Evolutionary conservation across 106 monocot genomes (phyloP), one percentile per base, ranked within the genome.

Genomic region (Acanthochlamys bracteata): DNA sequence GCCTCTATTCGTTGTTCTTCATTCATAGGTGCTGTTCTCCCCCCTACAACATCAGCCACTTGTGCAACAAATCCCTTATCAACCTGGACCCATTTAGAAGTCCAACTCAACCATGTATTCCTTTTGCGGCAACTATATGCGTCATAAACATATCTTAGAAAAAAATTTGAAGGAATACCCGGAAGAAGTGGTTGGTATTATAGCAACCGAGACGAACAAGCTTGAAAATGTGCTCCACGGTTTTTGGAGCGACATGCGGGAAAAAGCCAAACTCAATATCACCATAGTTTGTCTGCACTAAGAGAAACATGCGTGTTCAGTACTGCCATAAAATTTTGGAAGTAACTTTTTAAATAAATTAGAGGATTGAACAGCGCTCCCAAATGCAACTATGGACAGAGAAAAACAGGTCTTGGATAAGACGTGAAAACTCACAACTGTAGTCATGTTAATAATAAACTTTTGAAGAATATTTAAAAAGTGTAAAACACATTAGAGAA

Each of bases 21-120:
- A 76, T 91, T 98, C 91, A 98, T 81, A 33, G 88, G 80, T 68
- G 91, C 88, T 19, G 77, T 82, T 87, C 96, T 80, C 7, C 91
- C 91, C 10, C 83, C 74, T 39, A 60, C 70, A 57, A 98, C 91
- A 73, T 83, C 91, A 53, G 91, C 91, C 25, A 98, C 96, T 92
- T 98, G 96, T 55, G 91, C 96, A 80, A 98, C 96, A 73, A 98
- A 98, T 60, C 96, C 91, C 56, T 73, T 88, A 73, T 98, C 96
- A 60, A 98, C 85, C 96, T 98, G 56, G 39, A 70, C 11, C 23
- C 24, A 52, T 45, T 42, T 40, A 4, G 27, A n/a, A 71, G 15
- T 39, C 19, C 49, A 64, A 20, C 47, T 24, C 26, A 21, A 3
- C 27, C 58, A 46, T n/a, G n/a, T n/a, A n/a, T n/a, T n/a, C n/a